phyloP scores from a whole-genome alignment of 495 filamentous ascomycete species.

The Aspergillus egyptiacus region DNA sequence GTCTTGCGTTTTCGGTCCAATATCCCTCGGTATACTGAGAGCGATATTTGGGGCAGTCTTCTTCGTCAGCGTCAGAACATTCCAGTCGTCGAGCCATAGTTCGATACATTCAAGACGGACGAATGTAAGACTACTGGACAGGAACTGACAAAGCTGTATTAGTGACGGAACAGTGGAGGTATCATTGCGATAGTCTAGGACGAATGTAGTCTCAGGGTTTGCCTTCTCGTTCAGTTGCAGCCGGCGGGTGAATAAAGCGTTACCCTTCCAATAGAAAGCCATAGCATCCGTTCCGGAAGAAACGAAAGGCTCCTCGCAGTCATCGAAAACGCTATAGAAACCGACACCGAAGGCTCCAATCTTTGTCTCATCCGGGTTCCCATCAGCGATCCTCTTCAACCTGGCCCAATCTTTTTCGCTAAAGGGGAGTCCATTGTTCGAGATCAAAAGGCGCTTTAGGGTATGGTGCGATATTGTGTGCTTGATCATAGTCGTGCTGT shows the following conservation, averaged over 20 bases:
- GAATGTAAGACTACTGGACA: constrained; percentile 93
- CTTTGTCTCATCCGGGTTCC: constrained; percentile 97
- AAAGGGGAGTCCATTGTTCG: constrained; percentile 86
- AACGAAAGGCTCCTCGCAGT: constrained; percentile 95
- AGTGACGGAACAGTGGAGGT: constrained; percentile 80
- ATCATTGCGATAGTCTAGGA: constrained; percentile 84
- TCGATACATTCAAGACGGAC: constrained; percentile 83
- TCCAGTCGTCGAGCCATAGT: constrained; percentile 83
- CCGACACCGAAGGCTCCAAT: constrained; percentile 98
- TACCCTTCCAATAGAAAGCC: constrained; percentile 99
- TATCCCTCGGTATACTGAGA: constrained; percentile 68
- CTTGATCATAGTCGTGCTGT: constrained; percentile 65
- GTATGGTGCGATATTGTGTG: constrained; percentile 81
- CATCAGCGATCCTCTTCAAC: constrained; percentile 93
- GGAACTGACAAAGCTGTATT: constrained; percentile 79
- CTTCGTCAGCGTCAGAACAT: constrained; percentile 69
- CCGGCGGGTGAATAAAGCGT: constrained; percentile 84
- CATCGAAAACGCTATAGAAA: constrained; percentile 97
- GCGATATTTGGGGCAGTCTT: constrained; percentile 69
- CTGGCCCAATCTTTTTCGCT: constrained; percentile 84
- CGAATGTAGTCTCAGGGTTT: constrained; percentile 73
- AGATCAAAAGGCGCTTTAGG: constrained; percentile 71
- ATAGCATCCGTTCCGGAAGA: constrained; percentile 86
- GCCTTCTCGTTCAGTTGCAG: constrained; percentile 61
- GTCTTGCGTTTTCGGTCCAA: constrained; percentile 75